Evolutionary conservation across 169 alveolate genomes (phyloP), one percentile per base, ranked within the genome.

Genomic region (Plasmodium gallinaceum): DNA sequence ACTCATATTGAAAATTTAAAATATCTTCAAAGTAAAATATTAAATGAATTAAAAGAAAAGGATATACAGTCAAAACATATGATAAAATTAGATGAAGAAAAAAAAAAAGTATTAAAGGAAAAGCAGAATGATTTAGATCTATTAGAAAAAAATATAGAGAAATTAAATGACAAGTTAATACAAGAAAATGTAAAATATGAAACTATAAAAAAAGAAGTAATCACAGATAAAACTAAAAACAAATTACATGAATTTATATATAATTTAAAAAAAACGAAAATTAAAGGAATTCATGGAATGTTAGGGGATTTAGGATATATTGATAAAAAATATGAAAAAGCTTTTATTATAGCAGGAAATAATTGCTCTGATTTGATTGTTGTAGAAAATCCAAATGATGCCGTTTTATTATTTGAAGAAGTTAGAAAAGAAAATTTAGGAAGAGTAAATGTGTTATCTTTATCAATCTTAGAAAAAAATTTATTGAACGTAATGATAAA

Each of bases 251-350:
- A 87, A 20, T 90, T 83, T 64, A 88, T 94, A 3, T 92, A 86
- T 75, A 86, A 89, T 52, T 66, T 94, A 52, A 88, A 83, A 20
- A 83, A 48, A 24, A 66, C 76, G 1, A 93, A 92, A 10, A 93
- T 93, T 52, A 89, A 88, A 37, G 97, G 98, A 32, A 93, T 98
- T 16, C 93, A 93, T 74, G 99, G 99, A 0, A 85, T 98, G 46
- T 92, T 98, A n/a, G 98, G 99, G 0, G 99, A 98, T 90, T 93
- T 98, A 66, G 98, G 98, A 9, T 83, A 92, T 22, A 96, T 98
- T 16, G 97, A 96, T 64, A 90, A 92, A 52, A 90, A 95, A 88
- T 97, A 94, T 90, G 99, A 97, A 75, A 61, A 94, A 22, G 98
- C 99, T 0, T 92, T 98, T 32, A 88, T 97, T 42, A 97, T 96